Percentiles rank a stretch among this genome's conserved stretches.
phyloP scores from a whole-genome alignment of 140 eudicot genomes.

The Anethum foeniculum region DNA sequence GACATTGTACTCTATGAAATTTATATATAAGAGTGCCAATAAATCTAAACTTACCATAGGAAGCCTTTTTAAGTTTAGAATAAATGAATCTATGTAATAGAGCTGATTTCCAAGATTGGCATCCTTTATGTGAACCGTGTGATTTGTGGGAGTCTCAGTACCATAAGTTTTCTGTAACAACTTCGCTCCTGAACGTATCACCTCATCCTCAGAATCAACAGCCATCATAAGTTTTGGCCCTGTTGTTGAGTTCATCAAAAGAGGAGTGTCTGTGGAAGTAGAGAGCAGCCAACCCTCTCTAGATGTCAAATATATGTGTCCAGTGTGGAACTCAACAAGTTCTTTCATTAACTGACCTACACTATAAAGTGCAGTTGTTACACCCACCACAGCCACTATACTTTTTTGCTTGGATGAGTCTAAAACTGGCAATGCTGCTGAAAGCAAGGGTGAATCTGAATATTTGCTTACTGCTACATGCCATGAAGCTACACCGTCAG shows the following conservation, averaged over 20 bases:
- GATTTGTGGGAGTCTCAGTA: constrained; percentile 47
- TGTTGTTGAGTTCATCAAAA: constrained; percentile 48
- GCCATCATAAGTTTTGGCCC: constrained; percentile 95
- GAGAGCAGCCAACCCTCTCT: constrained; percentile 95
- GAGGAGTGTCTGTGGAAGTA: constrained; percentile 80
- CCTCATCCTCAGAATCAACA: constrained; percentile 62
- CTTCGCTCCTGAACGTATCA: constrained; percentile 76
- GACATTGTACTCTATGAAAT: background rate
- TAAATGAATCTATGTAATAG: constrained; percentile 86
- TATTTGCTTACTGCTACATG: constrained; percentile 90
- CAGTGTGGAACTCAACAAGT: constrained; percentile 82
- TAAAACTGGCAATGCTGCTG: constrained; percentile 91
- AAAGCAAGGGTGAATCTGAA: constrained; percentile 72
- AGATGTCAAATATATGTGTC: constrained; percentile 87
- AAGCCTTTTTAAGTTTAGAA: constrained; percentile 74
- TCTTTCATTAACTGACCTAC: constrained; percentile 95
- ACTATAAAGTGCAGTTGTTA: constrained; percentile 77
- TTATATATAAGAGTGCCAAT: background rate
- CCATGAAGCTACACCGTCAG: constrained; percentile 94
- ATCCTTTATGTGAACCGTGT: constrained; percentile 79
- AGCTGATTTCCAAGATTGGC: constrained; percentile 55
- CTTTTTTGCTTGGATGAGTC: constrained; percentile 46
- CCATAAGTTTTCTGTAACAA: constrained; percentile 53
- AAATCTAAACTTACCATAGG: constrained; percentile 60
- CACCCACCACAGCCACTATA: constrained; percentile 96